Evolutionary conservation across 2,329 filamentous ascomycete species (phyloP), one percentile per base, ranked within the genome.

Genomic region (Diaporthe velutina): DNA sequence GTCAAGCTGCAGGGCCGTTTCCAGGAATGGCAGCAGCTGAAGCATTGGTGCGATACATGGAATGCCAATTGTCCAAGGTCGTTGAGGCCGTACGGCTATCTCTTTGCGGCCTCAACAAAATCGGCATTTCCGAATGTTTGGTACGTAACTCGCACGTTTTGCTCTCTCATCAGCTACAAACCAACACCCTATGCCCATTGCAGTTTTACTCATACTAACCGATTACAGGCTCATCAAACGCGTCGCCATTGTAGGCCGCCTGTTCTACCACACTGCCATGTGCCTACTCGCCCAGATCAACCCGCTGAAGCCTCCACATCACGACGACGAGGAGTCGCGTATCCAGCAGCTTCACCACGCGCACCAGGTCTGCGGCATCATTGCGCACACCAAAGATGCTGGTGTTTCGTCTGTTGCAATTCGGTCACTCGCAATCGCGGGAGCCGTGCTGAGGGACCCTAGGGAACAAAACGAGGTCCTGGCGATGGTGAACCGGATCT

Each of bases 211-310:
- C 8, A n/a, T 25, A 52, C 68, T 76, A 22, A 76, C 75, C 1
- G 55, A 28, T 33, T 38, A 4, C 54, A 94, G 93, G 95, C 87
- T 98, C 70, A 92, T 96, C 79, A 97, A 97, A 83, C 90, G 94
- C 73, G 90, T 94, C 4, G 94, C 95, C 4, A 92, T 97, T 42
- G 90, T 98, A 35, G 95, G 94, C 5, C 91, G 95, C 61, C 87
- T 98, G 12, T 95, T 98, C 82, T 98, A 97, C 81, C 96, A 98
- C 81, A 97, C 94, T 0, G 92, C 94, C 30, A 93, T 96, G 84
- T 93, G 94, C 77, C 85, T 98, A 45, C 89, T 98, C 7, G 91
- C 94, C 4, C 94, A 96, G 78, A 92, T 92, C 30, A 93, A 98
- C 81, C 96, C 96, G 0, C 82, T 93, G 70, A 71, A 57, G 38